These are phyloP conservation scores for Mentha longifolia DNA, from an alignment of 257 asterid species.

Conservation along the genomic window DNA sequence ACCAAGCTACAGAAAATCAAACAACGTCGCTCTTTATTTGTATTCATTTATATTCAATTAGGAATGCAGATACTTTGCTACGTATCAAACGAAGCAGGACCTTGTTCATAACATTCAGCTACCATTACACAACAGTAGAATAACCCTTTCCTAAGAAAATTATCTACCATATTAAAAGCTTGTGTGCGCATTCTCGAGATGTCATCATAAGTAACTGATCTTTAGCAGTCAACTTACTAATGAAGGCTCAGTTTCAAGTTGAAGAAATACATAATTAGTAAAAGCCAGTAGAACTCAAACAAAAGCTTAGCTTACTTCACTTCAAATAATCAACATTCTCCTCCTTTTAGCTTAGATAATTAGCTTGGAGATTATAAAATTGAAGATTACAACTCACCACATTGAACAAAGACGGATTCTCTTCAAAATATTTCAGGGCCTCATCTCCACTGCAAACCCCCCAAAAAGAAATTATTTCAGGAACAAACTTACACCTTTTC, in stretches of 20 bases:
- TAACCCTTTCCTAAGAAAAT: neutral
- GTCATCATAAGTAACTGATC: too few species aligned
- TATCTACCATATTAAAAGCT: neutral
- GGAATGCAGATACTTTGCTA: neutral
- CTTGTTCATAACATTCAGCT: neutral
- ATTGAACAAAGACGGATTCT: constrained; percentile 78
- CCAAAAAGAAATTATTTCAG: neutral
- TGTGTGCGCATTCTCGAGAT: too few species aligned
- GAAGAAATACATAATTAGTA: neutral
- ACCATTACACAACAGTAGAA: neutral
- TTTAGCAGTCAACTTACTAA: neutral
- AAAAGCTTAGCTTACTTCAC: constrained; percentile 5
- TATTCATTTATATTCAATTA: neutral
- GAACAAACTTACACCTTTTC: neutral
- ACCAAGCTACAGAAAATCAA: neutral
- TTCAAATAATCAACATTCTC: neutral
- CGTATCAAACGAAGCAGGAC: neutral
- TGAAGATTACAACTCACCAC: constrained; percentile 64
- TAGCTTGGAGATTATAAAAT: neutral
- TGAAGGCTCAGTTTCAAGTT: neutral
- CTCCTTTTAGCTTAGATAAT: neutral
- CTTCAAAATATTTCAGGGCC: constrained; percentile 76
- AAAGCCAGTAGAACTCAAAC: neutral
- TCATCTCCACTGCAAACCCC: constrained; percentile 70
- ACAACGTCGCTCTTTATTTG: neutral